These are phyloP conservation scores for Penicillium turbatum DNA, from an alignment of 495 filamentous ascomycete genomes.

Conservation along the genomic window DNA sequence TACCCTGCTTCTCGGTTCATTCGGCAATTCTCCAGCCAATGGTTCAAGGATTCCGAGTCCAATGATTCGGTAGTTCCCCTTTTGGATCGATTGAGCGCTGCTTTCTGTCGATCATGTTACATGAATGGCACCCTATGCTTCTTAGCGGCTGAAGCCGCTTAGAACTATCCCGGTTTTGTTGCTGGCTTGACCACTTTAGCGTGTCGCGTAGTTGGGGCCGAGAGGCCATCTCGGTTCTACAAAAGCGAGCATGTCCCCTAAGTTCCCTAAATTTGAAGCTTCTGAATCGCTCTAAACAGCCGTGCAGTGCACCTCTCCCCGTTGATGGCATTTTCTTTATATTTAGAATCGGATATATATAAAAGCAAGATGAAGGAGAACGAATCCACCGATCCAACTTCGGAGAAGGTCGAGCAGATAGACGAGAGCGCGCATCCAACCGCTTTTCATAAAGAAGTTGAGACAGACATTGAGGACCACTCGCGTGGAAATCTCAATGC, in stretches of 20 bases:
- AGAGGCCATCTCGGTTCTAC: background rate
- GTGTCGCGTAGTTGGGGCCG: background rate
- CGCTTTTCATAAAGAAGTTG: conserved; percentile 13
- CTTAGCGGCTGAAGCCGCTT: background rate
- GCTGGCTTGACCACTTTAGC: background rate
- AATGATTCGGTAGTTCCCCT: background rate
- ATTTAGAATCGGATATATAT: no score
- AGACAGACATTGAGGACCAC: conserved; percentile 14
- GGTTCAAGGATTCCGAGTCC: background rate
- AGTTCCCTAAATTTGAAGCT: background rate
- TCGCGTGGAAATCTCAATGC: conserved; percentile 25
- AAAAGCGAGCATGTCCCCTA: background rate
- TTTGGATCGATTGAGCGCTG: conserved; percentile 1
- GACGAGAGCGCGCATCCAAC: conserved; percentile 2
- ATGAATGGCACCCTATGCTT: background rate
- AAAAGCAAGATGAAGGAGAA: conserved; percentile 9
- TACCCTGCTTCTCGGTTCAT: background rate
- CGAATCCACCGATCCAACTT: background rate
- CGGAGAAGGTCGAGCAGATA: conserved; percentile 3
- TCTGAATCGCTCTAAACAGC: no score
- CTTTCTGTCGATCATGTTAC: conserved; percentile 1
- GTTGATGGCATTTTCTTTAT: no score
- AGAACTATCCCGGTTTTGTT: background rate
- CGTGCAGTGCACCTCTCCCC: no score
- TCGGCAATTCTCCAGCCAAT: background rate